Percentiles rank a stretch among this genome's conserved stretches.
Conservation (phyloP, 352 stramenopile genomes). For the Pythium rishiriense region DNA sequence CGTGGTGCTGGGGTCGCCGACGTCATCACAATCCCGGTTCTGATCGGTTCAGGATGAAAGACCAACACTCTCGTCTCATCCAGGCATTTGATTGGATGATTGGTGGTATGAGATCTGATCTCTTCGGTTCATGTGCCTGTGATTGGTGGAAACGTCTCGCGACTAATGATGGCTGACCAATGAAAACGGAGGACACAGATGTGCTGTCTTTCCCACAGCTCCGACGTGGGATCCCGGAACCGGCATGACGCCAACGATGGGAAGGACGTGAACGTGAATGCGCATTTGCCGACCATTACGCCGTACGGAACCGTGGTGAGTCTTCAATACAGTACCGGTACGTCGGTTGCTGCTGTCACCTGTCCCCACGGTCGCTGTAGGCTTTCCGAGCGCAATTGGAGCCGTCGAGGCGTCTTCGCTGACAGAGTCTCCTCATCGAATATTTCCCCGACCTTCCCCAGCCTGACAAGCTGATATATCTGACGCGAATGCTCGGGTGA, state of each 20-base stretch:
- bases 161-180: slow-evolving; percentile 1
- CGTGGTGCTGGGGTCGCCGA: neutral
- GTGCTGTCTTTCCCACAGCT: slow-evolving; percentile 13
- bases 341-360: no score
- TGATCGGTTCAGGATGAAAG: neutral
- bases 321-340: no score
- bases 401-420: no score
- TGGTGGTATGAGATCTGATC: neutral
- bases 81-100: slow-evolving; percentile 3
- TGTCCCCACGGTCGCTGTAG: no score
- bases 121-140: neutral
- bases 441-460: no score
- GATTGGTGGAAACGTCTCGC: slow-evolving; percentile 2
- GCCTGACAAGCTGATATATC: no score
- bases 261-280: neutral
- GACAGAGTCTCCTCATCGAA: no score
- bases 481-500: no score
- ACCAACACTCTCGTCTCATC: slow-evolving; percentile 12
- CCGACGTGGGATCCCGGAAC: neutral
- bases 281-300: no score
- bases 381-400: no score
- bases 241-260: no score
- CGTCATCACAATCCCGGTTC: slow-evolving; percentile 6
- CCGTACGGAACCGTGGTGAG: no score
- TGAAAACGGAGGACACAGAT: neutral